phyloP scores from a whole-genome alignment of 1,284 basidiomycete genomes.

The Leccinum holopus region DNA sequence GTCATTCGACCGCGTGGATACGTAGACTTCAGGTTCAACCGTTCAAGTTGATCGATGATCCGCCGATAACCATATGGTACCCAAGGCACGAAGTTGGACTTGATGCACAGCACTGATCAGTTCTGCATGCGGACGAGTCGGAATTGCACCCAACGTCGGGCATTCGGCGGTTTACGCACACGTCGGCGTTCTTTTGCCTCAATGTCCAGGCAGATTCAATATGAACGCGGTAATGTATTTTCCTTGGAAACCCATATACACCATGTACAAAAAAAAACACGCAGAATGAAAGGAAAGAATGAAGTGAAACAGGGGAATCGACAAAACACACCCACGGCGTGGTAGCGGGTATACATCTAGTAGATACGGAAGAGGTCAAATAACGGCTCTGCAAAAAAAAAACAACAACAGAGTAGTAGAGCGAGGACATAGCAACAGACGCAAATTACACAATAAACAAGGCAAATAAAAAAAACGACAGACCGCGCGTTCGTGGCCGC shows the following conservation, averaged over 20 bases:
- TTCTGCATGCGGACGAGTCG: neutral
- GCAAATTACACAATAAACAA: slow-evolving; percentile 33
- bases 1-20: neutral
- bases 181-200: neutral
- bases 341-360: slow-evolving; percentile 6
- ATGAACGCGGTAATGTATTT: neutral
- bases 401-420: neutral
- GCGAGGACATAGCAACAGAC: slow-evolving; percentile 7
- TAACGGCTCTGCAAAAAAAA: slow-evolving; percentile 1
- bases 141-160: neutral
- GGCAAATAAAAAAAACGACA: slow-evolving; percentile 15
- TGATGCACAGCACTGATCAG: neutral
- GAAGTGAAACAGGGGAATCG: neutral
- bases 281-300: neutral
- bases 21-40: neutral
- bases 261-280: slow-evolving; percentile 2
- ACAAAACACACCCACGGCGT: neutral
- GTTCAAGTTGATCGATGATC: neutral
- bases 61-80: neutral
- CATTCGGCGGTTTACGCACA: neutral
- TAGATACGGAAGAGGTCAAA: slow-evolving; percentile 6
- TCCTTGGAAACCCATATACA: neutral
- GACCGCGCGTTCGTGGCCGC: slow-evolving; percentile 20
- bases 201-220: neutral
- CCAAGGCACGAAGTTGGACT: neutral